phyloP scores from a whole-genome alignment of 495 filamentous ascomycete genomes.

The Tuber umbilicatum region DNA sequence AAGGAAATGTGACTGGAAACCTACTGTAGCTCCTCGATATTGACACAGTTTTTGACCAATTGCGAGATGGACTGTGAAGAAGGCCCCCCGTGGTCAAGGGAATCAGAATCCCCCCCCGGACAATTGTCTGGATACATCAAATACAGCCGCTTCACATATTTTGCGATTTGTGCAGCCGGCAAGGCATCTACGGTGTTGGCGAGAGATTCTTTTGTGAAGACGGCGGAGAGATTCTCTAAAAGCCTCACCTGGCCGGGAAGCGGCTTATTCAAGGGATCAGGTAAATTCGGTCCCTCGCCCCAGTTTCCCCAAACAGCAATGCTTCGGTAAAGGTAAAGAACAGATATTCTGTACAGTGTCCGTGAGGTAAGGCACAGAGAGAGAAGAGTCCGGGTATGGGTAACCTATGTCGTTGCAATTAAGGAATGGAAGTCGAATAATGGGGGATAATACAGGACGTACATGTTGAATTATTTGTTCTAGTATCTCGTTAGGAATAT shows the following conservation, averaged over 20 bases:
- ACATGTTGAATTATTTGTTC: constrained; percentile 1
- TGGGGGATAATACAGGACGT: background rate
- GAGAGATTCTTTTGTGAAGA: background rate
- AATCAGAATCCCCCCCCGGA: background rate
- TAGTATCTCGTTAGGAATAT: background rate
- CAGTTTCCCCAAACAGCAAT: constrained; percentile 1
- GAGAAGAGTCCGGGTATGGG: constrained; percentile 1
- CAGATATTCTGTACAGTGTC: background rate
- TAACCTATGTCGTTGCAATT: background rate
- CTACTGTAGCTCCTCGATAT: background rate
- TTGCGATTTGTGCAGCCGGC: background rate
- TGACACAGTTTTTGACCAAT: background rate
- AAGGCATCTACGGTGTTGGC: background rate
- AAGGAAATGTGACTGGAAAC: background rate
- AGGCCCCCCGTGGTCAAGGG: background rate
- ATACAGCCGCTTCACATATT: background rate
- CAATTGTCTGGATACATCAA: background rate
- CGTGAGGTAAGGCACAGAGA: background rate
- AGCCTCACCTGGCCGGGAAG: background rate
- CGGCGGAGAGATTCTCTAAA: background rate
- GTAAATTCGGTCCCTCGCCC: background rate
- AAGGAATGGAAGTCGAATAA: background rate
- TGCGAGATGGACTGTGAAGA: constrained; percentile 4
- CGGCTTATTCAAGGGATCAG: background rate
- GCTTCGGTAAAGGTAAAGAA: background rate